Base-by-base conservation (phyloP, 176 grass and related monocot genomes). In the Triticum urartu region DNA sequence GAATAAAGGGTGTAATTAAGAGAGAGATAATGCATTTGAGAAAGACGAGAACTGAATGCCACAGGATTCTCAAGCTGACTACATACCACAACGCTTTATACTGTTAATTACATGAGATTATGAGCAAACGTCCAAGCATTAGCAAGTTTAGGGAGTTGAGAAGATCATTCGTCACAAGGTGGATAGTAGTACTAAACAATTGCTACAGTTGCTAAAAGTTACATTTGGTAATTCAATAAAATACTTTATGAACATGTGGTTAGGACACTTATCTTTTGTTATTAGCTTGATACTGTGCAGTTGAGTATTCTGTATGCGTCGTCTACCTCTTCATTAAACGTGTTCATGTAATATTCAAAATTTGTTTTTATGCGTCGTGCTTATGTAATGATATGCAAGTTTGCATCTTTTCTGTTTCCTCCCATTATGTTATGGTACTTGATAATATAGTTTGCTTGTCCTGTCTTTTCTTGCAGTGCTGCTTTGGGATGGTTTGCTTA, bases 401-500 rank as follows among this genome's bases (percentile, higher is more conserved):
- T 79, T 86, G 25, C 42, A 61, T 84, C 75, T 87, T 90, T 25
- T 82, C 66, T 86, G 24, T 64, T 81, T 78, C 11, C 76, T 60
- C 48, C 59, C 79, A 21, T 70, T 33, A 68, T 84, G 72, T 84
- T 33, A 72, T 61, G 13, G 77, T 81, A 34, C 68, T 56, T 82
- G 18, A 25, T 86, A 81, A 85, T 88, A 60, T 58, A 76, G 58
- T 73, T 83, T 89, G 13, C n/a, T 68, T 59, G 33, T 40, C 60
- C 36, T 17, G 36, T 43, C 25, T 87, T 83, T 78, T 89, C 60
- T 90, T 86, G 26, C 83, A 99, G 97, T 88, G 91, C 94, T 91
- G 89, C 97, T 77, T 96, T 99, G 89, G 94, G 97, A 89, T 96
- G 94, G 97, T 99, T 99, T 94, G 94, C 94, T 83, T 90, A 92